Evolutionary conservation across 768 basidiomycete genomes (phyloP), one percentile per base, ranked within the genome.

Genomic region (Phaeotremella skinneri): DNA sequence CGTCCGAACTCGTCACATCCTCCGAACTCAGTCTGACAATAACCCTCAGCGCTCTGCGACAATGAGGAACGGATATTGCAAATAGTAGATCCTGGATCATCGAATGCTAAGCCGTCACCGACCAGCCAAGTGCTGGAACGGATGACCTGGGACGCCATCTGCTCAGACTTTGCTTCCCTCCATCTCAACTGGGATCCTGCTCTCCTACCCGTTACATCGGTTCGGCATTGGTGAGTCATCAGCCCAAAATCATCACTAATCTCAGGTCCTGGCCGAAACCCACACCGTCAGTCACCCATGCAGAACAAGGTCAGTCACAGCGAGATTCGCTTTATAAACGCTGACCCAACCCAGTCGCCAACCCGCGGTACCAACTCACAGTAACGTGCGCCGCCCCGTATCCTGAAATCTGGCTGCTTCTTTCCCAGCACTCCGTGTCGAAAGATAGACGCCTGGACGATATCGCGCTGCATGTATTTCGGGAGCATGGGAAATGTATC

Each of bases 151-250:
- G 83, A 87, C 16, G 84, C 85, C 37, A 81, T 88, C 9, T 82
- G 91, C 43, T 79, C 83, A 4, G 77, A 83, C 0, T 97, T 97
- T 63, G 85, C 90, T 32, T 84, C 87, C 1, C 76, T 94, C 37
- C 91, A 91, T 76, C 72, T 89, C 32, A 94, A 88, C 70, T 98
- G 94, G 94, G 82, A 91, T 73, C 89, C 91, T 0, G 63, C 49
- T 0, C 79, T 83, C 2, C 88, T 90, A 78, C 63, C 78, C 2
- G 76, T 80, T 27, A 61, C 62, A 1, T 63, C 84, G 25, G 78
- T 67, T 16, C 83, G 89, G 61, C 90, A 94, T 59, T 87, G 87
- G 91, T 88, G 56, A 48, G 82, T 73, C 0, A 49, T 34, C 13
- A 34, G 6, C 49, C 4, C 20, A 39, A 45, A 6, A 45, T 7